Evolutionary conservation across 2,329 filamentous ascomycete genomes (phyloP), one percentile per base, ranked within the genome.

Genomic region (Cytospora schulzeri): DNA sequence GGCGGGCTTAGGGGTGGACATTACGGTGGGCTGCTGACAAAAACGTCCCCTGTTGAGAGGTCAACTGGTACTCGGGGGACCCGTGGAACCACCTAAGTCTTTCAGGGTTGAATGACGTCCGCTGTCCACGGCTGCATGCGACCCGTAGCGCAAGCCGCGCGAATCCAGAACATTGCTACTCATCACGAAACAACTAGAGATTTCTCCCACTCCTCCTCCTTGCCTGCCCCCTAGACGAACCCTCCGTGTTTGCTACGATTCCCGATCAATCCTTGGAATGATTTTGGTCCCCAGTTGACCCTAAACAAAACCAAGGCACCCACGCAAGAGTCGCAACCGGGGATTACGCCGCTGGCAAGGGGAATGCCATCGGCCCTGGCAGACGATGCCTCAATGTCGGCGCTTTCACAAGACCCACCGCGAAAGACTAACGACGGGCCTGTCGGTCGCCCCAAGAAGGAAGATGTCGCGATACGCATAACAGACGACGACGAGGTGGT

Each of bases 361-460:
- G 81, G 79, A 86, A 86, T 86, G 83, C 80, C 85, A 77, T 78
- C 80, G 74, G 79, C 81, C 71, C 76, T 82, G 71, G 75, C 81
- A 73, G 82, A 83, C 74, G 78, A 89, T 87, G 84, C 80, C 76
- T 79, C 85, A 73, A 80, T 85, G 80, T 79, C 86, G 74, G 83
- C 83, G 70, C 76, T 80, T 72, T 76, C 80, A 72, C 76, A 72
- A 67, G 70, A 76, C 71, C 72, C 73, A 72, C 68, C 74, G 71
- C 76, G 73, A 72, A 73, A 76, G 76, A 77, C 76, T 71, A 74
- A 71, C 65, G 69, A 70, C 62, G 64, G 62, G 51, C 28, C 64
- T 62, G 55, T 66, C 63, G 17, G 65, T 51, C 33, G 67, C 68
- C 56, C 67, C 64, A 35, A 63, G 50, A 66, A 56, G 63, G 77